A percentile compares a stretch with the other conserved stretches of the same genome.
These are phyloP conservation scores for Closterium sp. DNA, from an alignment of 139 green algal genomes.

Conservation along the genomic window DNA sequence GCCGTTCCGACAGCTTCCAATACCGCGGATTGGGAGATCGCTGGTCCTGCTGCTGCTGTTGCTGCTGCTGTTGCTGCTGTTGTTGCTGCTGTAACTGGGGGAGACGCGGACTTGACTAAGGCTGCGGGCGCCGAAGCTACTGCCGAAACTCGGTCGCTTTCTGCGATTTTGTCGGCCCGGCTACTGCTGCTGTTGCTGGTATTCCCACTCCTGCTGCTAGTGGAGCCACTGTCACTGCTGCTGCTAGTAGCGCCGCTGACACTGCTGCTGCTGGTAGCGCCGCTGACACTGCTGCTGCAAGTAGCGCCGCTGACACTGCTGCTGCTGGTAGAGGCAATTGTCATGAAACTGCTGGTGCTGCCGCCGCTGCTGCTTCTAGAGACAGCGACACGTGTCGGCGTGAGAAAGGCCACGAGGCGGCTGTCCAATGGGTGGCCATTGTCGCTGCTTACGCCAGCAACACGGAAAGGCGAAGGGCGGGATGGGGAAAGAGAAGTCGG, in stretches of 20 bases:
- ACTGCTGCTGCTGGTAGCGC: not conserved
- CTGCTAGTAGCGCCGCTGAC: not conserved
- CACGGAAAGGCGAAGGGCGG: not conserved
- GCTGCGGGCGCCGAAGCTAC: not conserved
- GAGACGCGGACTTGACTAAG: not conserved
- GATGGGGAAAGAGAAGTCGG: not conserved
- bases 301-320: not conserved
- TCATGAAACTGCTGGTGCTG: not conserved
- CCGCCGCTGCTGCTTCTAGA: not conserved
- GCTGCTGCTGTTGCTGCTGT: too few species aligned
- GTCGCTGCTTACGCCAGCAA: not conserved
- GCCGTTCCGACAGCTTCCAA: not conserved
- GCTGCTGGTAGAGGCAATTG: not conserved
- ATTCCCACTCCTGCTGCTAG: too few species aligned
- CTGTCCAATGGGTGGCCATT: not conserved
- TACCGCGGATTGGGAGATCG: not conserved
- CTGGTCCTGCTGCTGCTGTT: too few species aligned
- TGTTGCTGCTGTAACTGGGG: not conserved
- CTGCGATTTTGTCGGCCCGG: not conserved
- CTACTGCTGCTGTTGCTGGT: not conserved
- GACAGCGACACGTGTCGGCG: not conserved
- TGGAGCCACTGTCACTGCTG: not conserved
- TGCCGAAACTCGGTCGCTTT: not conserved
- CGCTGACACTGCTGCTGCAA: not conserved
- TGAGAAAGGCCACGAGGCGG: not conserved